phyloP scores from a whole-genome alignment of 176 grass and related monocot genomes.

The Ensete ventricosum region DNA sequence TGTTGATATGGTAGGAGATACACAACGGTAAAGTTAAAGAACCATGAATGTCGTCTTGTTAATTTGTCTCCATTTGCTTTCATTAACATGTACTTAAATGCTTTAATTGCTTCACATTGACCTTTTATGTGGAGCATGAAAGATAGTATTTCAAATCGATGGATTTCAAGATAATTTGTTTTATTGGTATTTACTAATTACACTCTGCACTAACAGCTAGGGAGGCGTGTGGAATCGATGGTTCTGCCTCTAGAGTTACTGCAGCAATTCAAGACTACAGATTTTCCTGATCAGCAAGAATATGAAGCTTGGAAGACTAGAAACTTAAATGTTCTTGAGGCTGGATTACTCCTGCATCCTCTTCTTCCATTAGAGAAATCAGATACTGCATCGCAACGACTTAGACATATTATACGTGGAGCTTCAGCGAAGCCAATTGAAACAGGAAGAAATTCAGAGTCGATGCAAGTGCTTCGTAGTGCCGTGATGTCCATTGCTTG shows the following conservation, averaged over 20 bases:
- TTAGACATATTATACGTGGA: constrained; percentile 70
- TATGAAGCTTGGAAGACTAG: constrained; percentile 66
- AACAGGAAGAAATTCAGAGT: constrained; percentile 87
- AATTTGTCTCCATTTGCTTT: too few species aligned
- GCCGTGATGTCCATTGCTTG: constrained; percentile 67
- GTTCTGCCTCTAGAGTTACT: constrained; percentile 95
- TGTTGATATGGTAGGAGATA: too few species aligned
- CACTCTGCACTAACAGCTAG: constrained; percentile 43
- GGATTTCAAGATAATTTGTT: background rate
- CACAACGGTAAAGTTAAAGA: too few species aligned
- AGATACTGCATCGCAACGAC: constrained; percentile 54
- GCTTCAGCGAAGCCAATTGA: constrained; percentile 63
- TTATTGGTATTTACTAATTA: background rate
- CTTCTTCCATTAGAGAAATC: constrained; percentile 65
- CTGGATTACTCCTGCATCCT: constrained; percentile 70
- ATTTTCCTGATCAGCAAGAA: constrained; percentile 74
- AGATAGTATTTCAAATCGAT: too few species aligned
- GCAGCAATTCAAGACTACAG: constrained; percentile 87
- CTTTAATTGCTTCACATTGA: too few species aligned
- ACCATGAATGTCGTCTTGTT: too few species aligned
- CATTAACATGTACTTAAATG: too few species aligned
- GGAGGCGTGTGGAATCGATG: constrained; percentile 66
- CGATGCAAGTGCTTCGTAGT: constrained; percentile 75
- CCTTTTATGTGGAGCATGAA: too few species aligned
- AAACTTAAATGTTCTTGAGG: constrained; percentile 88